These are phyloP conservation scores for Mallotus japonicus DNA, from an alignment of 441 rosid species.

Conservation along the genomic window DNA sequence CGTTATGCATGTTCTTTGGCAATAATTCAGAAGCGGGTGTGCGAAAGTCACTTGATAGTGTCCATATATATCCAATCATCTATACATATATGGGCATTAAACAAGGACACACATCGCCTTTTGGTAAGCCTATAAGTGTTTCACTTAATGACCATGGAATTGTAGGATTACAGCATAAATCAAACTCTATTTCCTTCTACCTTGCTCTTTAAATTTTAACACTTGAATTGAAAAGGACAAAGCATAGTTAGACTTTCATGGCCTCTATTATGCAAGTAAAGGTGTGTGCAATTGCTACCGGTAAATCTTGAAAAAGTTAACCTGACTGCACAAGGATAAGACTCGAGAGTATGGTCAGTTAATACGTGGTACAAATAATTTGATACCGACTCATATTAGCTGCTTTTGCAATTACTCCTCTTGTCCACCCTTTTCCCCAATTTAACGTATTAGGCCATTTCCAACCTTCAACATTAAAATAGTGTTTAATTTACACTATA, in stretches of 20 bases:
- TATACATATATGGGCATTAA: no score
- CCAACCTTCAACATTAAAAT: no score
- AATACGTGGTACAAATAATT: neutral
- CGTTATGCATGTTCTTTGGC: neutral
- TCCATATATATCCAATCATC: neutral
- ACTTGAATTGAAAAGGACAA: neutral
- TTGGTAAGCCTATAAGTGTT: neutral
- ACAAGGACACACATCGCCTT: neutral
- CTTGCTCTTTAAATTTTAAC: no score
- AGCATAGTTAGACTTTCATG: neutral
- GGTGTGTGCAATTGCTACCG: neutral
- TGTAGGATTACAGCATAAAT: neutral
- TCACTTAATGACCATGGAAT: neutral
- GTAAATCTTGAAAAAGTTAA: neutral
- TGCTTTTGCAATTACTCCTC: slow-evolving; percentile 15
- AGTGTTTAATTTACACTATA: no score
- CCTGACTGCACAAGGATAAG: neutral
- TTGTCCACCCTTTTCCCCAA: neutral
- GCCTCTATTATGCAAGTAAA: neutral
- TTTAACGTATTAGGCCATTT: slow-evolving; percentile 6
- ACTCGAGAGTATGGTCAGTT: neutral
- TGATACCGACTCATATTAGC: neutral
- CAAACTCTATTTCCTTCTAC: no score
- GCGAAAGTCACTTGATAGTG: neutral
- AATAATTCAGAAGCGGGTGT: neutral